Percentiles rank a stretch among this genome's conserved stretches.
Conservation (phyloP, 345 rosid species). For the Excoecaria agallocha region DNA sequence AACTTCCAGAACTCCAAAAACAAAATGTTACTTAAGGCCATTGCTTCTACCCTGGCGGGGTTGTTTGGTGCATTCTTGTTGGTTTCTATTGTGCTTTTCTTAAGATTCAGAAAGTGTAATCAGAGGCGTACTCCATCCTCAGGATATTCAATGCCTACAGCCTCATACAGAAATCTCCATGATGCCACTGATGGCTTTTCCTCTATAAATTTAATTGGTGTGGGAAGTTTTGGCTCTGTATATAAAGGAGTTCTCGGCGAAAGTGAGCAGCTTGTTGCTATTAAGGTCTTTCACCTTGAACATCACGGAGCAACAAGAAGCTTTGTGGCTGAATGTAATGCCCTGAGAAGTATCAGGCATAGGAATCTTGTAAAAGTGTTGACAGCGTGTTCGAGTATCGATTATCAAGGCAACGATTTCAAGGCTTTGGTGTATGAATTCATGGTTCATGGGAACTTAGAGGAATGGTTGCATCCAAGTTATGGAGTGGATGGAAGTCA, state of each 20-base stretch:
- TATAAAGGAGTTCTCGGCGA: neutral
- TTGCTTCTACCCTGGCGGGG: neutral
- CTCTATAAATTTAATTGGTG: neutral
- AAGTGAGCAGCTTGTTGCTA: neutral
- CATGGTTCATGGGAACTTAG: neutral
- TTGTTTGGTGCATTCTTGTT: neutral
- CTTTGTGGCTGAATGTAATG: neutral
- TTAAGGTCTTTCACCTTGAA: neutral
- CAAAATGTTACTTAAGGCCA: neutral
- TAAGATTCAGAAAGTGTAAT: neutral
- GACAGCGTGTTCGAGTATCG: neutral
- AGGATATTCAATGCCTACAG: neutral
- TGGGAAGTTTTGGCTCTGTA: slow-evolving; percentile 11
- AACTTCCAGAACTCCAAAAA: neutral
- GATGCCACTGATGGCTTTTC: slow-evolving; percentile 1
- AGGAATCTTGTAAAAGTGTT: slow-evolving; percentile 1
- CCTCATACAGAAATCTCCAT: neutral
- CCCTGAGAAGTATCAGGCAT: neutral
- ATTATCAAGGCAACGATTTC: neutral
- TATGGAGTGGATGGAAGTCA: neutral
- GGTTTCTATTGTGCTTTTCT: neutral
- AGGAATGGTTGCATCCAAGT: neutral
- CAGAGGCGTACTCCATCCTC: no score
- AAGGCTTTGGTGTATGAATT: neutral
- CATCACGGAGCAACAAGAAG: neutral